Conservation (phyloP, 2,329 filamentous ascomycete species). For the Claviceps paspali region DNA sequence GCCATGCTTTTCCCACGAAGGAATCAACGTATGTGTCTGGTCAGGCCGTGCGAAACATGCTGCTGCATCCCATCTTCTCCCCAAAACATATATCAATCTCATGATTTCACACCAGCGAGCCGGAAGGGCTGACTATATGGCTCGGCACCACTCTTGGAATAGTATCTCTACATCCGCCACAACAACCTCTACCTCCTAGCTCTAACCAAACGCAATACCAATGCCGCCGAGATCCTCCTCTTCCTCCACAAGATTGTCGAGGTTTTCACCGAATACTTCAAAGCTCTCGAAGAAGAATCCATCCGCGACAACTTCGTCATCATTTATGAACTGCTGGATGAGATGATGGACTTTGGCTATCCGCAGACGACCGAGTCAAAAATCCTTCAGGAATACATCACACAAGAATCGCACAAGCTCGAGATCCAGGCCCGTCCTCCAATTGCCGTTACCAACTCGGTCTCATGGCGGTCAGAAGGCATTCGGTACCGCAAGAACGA, state of each 20-base stretch:
- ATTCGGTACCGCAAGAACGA: slow-evolving; percentile 99
- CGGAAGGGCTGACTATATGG: too few relatives aligned
- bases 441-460: slow-evolving; percentile 95
- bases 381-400: slow-evolving; percentile 98
- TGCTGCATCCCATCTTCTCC: neutral
- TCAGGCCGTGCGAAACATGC: neutral
- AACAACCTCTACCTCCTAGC: slow-evolving; percentile 98
- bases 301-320: slow-evolving; percentile 99
- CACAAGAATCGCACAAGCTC: slow-evolving; percentile 96
- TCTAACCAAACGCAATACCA: slow-evolving; percentile 95
- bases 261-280: slow-evolving; percentile 99
- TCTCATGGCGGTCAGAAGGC: slow-evolving; percentile 94
- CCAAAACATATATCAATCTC: slow-evolving; percentile 1
- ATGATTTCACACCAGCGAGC: too few relatives aligned
- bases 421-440: slow-evolving; percentile 92
- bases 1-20: slow-evolving; percentile 95
- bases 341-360: slow-evolving; percentile 99
- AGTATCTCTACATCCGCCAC: slow-evolving; percentile 98
- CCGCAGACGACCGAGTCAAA: slow-evolving; percentile 97
- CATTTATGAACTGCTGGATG: slow-evolving; percentile 95
- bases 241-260: slow-evolving; percentile 98
- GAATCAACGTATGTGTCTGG: slow-evolving; percentile 72
- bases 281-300: slow-evolving; percentile 94
- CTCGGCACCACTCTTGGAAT: slow-evolving; percentile 1
- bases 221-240: slow-evolving; percentile 93